Base-by-base conservation (phyloP, 2,329 filamentous ascomycete genomes). In the Colletotrichum siamense region DNA sequence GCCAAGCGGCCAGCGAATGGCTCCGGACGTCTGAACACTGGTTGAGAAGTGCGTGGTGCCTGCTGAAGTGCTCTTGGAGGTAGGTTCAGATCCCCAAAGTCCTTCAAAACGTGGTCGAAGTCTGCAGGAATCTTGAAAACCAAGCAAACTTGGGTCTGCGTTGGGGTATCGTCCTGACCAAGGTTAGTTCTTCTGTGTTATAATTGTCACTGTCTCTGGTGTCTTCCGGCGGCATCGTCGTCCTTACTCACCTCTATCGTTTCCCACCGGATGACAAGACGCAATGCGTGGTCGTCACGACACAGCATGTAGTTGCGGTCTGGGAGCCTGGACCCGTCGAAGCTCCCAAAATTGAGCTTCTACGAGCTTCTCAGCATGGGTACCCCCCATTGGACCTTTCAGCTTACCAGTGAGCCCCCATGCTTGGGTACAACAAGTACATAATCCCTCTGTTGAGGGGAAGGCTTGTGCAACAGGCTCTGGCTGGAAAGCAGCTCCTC, bases 291-390 rank as follows among this genome's bases (percentile, higher is more conserved):
- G n/a, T 64, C 62, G 24, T 24, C 22, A 3, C n/a, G 32, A 15
- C 34, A 64, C 18, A 64, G 34, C 32, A 34, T 22, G 34, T 26
- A 64, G n/a, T 44, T 26, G 8, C 24, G 16, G 8, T 64, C 34
- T 18, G 62, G 34, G 6, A 22, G 10, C 13, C 22, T 39, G 9
- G 13, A 8, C 1, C 62, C 22, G 4, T 36, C 15, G 32, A 24
- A 64, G 22, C 62, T 64, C 24, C 62, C 62, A 44, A 64, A 64
- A 36, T 64, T 64, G 32, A 64, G 34, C n/a, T 64, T 64, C 62
- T 64, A 44, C 13, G 8, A 18, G 8, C 9, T n/a, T 24, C 18
- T 64, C 34, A 64, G 32, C 32, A 64, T 2, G 10, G 36, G 5
- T 22, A 13, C 2, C 15, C n/a, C 15, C 30, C 24, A 18, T 2